Conservation (phyloP, 139 green algal genomes). For the Asterochloris sp. region DNA sequence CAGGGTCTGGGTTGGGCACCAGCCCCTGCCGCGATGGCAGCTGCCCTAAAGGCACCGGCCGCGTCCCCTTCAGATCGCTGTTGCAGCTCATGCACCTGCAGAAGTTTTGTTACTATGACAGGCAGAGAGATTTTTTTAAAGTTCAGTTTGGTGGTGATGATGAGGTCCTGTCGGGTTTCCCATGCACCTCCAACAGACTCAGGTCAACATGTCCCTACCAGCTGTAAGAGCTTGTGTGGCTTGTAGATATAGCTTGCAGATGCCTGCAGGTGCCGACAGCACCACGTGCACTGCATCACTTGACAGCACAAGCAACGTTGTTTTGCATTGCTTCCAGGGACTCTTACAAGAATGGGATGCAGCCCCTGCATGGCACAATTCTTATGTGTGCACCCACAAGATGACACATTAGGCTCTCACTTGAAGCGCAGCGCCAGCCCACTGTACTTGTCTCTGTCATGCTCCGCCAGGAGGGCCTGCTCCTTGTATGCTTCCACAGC, state of each 20-base stretch:
- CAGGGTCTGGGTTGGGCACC: not conserved
- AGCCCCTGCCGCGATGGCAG: not conserved
- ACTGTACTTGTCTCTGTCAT: too few species aligned
- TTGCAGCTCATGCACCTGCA: conserved; percentile 18
- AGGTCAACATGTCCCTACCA: not conserved
- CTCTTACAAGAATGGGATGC: too few species aligned
- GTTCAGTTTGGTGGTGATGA: not conserved
- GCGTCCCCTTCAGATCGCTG: not conserved
- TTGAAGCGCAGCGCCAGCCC: too few species aligned
- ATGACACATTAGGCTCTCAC: too few species aligned
- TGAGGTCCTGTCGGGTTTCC: not conserved
- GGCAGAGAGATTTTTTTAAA: not conserved
- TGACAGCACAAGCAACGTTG: too few species aligned
- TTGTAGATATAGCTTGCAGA: not conserved
- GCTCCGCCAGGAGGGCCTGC: too few species aligned
- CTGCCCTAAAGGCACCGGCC: not conserved
- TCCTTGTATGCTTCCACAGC: too few species aligned
- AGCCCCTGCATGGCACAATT: too few species aligned
- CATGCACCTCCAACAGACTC: too few species aligned
- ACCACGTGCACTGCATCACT: too few species aligned
- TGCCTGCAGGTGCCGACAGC: not conserved
- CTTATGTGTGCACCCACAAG: too few species aligned
- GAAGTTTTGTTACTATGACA: not conserved
- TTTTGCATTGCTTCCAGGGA: too few species aligned
- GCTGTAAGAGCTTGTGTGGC: not conserved